phyloP scores from a whole-genome alignment of 2,329 filamentous ascomycete species.

The Tothia fuscella region DNA sequence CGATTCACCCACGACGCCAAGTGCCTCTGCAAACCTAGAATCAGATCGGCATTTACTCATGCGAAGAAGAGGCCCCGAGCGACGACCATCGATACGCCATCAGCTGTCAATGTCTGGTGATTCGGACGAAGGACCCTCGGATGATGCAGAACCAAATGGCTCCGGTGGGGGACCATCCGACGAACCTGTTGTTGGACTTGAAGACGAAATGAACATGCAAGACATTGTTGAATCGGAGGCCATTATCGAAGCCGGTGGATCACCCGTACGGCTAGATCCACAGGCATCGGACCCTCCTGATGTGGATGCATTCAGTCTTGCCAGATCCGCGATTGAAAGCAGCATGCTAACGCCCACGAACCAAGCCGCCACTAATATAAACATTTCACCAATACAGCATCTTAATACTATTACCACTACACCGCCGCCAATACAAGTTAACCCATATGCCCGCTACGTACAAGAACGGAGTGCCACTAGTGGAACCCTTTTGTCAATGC shows the following conservation, averaged over 20 bases:
- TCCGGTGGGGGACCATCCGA: constrained; percentile 60
- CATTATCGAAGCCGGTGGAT: constrained; percentile 59
- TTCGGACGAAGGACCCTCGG: constrained; percentile 64
- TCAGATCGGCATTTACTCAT: not conserved
- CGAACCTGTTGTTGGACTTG: constrained; percentile 67
- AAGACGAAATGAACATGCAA: constrained; percentile 72
- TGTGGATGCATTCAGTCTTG: constrained; percentile 86
- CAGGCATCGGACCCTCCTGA: constrained; percentile 78
- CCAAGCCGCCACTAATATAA: constrained; percentile 55
- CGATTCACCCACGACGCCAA: constrained; percentile 77
- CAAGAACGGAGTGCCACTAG: constrained; percentile 60
- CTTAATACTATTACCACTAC: constrained; percentile 56
- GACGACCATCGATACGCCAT: constrained; percentile 77
- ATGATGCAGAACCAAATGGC: constrained; percentile 58
- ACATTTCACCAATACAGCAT: constrained; percentile 60
- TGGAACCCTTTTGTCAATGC: constrained; percentile 78
- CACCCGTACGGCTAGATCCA: constrained; percentile 61
- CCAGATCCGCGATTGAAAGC: constrained; percentile 68
- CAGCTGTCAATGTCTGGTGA: constrained; percentile 80
- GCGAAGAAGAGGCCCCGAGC: constrained; percentile 36
- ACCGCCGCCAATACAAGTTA: constrained; percentile 53
- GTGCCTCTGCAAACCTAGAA: constrained; percentile 45
- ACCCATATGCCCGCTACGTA: constrained; percentile 67
- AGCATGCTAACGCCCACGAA: constrained; percentile 64
- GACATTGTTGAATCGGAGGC: constrained; percentile 75